Conservation (phyloP, 257 asterid species). For the Linaria vulgaris region DNA sequence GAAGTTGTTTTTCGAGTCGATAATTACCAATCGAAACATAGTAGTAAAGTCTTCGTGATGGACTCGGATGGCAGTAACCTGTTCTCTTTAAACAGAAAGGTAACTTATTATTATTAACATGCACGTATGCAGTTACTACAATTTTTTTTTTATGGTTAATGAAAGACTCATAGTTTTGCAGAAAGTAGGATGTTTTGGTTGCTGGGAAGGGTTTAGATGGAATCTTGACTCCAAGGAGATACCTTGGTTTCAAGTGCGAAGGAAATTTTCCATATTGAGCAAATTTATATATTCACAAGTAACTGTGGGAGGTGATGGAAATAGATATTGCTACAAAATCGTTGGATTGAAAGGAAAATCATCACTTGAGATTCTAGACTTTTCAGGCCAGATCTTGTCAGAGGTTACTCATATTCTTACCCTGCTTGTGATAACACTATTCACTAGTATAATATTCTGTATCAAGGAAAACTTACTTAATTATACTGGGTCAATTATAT, state of each 20-base stretch:
- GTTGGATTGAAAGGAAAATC: conserved; percentile 31
- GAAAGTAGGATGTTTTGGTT: conserved; percentile 28
- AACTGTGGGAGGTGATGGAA: conserved; percentile 23
- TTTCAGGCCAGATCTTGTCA: conserved; percentile 34
- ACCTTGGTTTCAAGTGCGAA: conserved; percentile 40
- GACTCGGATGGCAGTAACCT: conserved; percentile 47
- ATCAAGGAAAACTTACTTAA: too few relatives aligned
- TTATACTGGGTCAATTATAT: too few relatives aligned
- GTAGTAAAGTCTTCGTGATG: conserved; percentile 57
- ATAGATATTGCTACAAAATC: conserved; percentile 29
- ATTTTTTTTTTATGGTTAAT: background rate
- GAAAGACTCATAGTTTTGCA: conserved; percentile 13
- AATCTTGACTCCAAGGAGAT: conserved; percentile 31
- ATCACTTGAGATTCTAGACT: conserved; percentile 36
- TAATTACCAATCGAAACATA: conserved; percentile 44
- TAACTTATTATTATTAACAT: conserved; percentile 1
- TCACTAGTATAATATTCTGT: too few relatives aligned
- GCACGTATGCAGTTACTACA: background rate
- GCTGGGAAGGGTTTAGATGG: conserved; percentile 41
- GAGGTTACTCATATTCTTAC: conserved; percentile 34
- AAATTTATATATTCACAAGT: conserved; percentile 31
- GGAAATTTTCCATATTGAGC: conserved; percentile 18
- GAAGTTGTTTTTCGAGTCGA: conserved; percentile 54
- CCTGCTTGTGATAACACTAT: too few relatives aligned
- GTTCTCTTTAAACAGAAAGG: conserved; percentile 57